Evolutionary conservation across 225 moss, liverwort and hornwort genomes (phyloP), one percentile per base, ranked within the genome.

Genomic region (Polytrichum formosum): DNA sequence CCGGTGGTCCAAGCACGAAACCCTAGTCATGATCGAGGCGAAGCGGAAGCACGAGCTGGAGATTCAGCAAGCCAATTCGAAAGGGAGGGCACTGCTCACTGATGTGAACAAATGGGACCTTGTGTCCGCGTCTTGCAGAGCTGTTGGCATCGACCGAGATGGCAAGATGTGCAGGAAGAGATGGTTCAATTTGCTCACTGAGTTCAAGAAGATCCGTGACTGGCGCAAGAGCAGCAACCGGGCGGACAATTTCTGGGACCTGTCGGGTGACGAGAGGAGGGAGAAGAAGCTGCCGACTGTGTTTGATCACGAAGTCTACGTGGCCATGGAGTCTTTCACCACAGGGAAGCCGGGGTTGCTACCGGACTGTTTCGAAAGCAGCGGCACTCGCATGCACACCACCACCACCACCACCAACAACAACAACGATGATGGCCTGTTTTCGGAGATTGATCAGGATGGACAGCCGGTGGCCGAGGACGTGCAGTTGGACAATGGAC

Each of bases 101-200:
- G 86, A 86, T 55, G 79, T 80, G 23, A 86, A 86, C 77, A 86
- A 86, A 27, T 86, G 86, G 86, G 86, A 86, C 53, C 82, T 86
- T 21, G 86, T 86, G 28, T 77, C 86, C 4, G 82, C 70, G 2
- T 82, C 86, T n/a, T 86, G 86, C 54, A 79, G 80, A 7, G 82
- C 80, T 28, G 82, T 86, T 4, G 86, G 86, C 28, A 86, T 86
- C 20, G 86, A 86, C 33, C 68, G 86, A 5, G 86, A 86, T 46
- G 82, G 86, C 26, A 86, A 86, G 53, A 86, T 86, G 86, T 86
- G 86, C 54, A 74, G 86, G 19, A 86, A 86, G 75, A 70, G 86
- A 18, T 86, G 86, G 86, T 86, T 86, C 73, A 86, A 86, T 2
- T 77, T 86, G 17, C 77, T 86, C 18, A 86, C 86, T 6, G 86